phyloP scores from a whole-genome alignment of 257 asterid genomes.

The Ballota nigra region DNA sequence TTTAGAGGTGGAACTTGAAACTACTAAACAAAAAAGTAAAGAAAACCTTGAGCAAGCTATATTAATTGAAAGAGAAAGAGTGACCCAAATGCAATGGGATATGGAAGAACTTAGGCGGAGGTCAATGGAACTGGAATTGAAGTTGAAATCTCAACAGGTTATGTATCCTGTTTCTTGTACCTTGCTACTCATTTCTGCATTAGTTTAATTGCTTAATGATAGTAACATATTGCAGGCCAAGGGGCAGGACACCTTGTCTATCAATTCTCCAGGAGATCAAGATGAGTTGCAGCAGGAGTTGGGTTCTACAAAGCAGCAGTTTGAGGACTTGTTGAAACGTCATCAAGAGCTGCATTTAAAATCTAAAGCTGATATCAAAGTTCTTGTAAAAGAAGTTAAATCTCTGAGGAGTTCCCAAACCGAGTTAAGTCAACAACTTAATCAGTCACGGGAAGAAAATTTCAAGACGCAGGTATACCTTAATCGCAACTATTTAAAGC shows the following conservation, averaged over 20 bases:
- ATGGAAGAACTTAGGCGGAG: slow-evolving; percentile 91
- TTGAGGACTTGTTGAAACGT: slow-evolving; percentile 57
- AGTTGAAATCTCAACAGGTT: slow-evolving; percentile 75
- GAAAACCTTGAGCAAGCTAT: slow-evolving; percentile 94
- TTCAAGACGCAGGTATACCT: slow-evolving; percentile 61
- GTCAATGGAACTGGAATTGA: slow-evolving; percentile 82
- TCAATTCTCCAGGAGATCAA: slow-evolving; percentile 28
- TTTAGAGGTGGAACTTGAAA: slow-evolving; percentile 96
- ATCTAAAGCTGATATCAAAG: slow-evolving; percentile 81
- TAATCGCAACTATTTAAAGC: slow-evolving; percentile 18
- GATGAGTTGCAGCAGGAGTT: slow-evolving; percentile 52
- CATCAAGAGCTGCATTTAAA: slow-evolving; percentile 74
- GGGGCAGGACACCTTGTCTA: slow-evolving; percentile 33
- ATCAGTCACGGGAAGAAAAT: slow-evolving; percentile 54
- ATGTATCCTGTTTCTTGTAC: slow-evolving; percentile 19
- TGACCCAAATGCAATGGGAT: slow-evolving; percentile 99
- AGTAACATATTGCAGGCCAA: slow-evolving; percentile 39
- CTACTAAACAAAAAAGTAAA: slow-evolving; percentile 74
- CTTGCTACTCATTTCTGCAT: slow-evolving; percentile 18
- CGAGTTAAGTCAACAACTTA: slow-evolving; percentile 63
- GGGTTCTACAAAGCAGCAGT: slow-evolving; percentile 53
- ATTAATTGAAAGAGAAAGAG: slow-evolving; percentile 82
- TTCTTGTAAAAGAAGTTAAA: slow-evolving; percentile 90
- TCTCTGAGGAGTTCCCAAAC: slow-evolving; percentile 77
- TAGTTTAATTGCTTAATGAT: slow-evolving; percentile 21